Base-by-base conservation (phyloP, 352 stramenopile species). In the Phytophthora pini region DNA sequence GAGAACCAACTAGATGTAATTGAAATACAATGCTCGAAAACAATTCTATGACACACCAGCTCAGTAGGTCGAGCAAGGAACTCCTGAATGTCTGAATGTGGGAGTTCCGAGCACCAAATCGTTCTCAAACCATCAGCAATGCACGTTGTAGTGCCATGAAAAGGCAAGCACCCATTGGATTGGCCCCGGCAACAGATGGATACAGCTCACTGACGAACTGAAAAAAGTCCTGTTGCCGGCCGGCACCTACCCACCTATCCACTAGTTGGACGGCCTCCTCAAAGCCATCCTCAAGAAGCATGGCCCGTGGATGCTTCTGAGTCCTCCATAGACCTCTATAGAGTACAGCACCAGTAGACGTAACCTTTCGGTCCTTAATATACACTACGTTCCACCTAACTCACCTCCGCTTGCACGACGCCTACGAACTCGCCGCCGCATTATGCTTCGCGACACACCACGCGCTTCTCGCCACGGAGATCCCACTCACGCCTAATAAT, bases 21-120 rank as follows among this genome's bases (percentile, higher is more conserved):
- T 63, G 44, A 5, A 36, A 12, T 12, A 55, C n/a, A 48, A 48
- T n/a, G 55, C 55, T 20, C 55, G 44, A 48, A 55, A 55, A n/a
- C n/a, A 63, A 3, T 13, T 49, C 45, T 13, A 17, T 46, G 24
- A 1, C 7, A 3, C 0, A 17, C 17, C 2, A 36, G 13, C 10
- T 47, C 31, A 4, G 22, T 15, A 12, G 43, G 13, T 20, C 31
- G 5, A n/a, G n/a, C 7, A 27, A 54, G 13, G 15, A 54, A 54
- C 9, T 29, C 12, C 5, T 62, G 5, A 11, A 54, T 32, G 4
- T 40, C 17, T 17, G 17, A 17, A 17, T 17, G 17, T 17, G 29
- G 11, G 20, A 22, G n/a, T 54, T 12, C 3, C 8, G 20, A 26
- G 40, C 44, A 13, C 13, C 55, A n/a, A 12, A 20, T 2, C 44